Conservation (phyloP, 441 rosid genomes). For the Aleurites moluccanus region DNA sequence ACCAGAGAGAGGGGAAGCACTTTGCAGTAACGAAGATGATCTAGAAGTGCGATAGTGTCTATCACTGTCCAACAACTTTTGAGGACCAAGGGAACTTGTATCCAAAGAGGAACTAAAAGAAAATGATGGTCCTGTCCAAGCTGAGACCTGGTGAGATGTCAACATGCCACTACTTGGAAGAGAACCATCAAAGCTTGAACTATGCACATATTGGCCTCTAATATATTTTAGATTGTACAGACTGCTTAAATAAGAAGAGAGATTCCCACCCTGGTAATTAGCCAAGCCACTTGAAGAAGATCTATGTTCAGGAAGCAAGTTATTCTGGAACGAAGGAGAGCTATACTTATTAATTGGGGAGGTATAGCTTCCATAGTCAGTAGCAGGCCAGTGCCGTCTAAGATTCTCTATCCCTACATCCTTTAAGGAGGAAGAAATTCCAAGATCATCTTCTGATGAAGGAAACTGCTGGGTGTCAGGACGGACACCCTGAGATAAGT, state of each 20-base stretch:
- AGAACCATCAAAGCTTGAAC: slow-evolving; percentile 27
- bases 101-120: slow-evolving; percentile 37
- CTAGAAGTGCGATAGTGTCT: slow-evolving; percentile 31
- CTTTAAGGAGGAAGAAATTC: slow-evolving; percentile 36
- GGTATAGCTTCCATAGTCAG: slow-evolving; percentile 37
- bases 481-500: slow-evolving; percentile 29
- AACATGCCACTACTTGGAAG: slow-evolving; percentile 22
- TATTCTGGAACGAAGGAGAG: slow-evolving; percentile 38
- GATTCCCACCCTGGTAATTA: slow-evolving; percentile 30
- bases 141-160: slow-evolving; percentile 33
- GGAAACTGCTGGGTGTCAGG: slow-evolving; percentile 32
- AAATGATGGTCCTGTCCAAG: slow-evolving; percentile 43
- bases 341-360: slow-evolving; percentile 35
- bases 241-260: slow-evolving; percentile 30
- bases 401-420: slow-evolving; percentile 39
- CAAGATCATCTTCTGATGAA: slow-evolving; percentile 38
- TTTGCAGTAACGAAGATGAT: slow-evolving; percentile 40
- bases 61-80: slow-evolving; percentile 35
- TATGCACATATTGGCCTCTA: slow-evolving; percentile 21
- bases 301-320: slow-evolving; percentile 45
- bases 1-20: slow-evolving; percentile 40
- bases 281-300: slow-evolving; percentile 41
- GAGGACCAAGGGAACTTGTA: slow-evolving; percentile 36
- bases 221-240: slow-evolving; percentile 21
- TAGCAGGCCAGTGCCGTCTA: slow-evolving; percentile 34